phyloP scores from a whole-genome alignment of 176 grass and related monocot genomes.

The Melocanna baccifera region DNA sequence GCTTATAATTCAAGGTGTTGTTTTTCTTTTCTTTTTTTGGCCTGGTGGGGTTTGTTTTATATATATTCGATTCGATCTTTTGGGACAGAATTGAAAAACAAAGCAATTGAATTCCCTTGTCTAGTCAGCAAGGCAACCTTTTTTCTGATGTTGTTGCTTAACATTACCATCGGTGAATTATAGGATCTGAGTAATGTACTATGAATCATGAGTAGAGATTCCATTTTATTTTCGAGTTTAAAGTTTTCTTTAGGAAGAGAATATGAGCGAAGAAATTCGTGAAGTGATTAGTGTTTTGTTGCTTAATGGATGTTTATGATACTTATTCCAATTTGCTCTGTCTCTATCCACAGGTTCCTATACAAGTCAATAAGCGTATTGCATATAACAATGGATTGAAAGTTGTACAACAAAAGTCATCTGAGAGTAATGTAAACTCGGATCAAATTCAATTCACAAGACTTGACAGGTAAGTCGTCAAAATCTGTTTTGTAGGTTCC shows the following conservation, averaged over 20 bases:
- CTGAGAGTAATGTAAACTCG: slow-evolving; percentile 25
- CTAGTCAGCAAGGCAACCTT: background rate
- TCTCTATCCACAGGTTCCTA: slow-evolving; percentile 59
- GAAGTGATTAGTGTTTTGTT: slow-evolving; percentile 11
- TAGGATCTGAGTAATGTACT: background rate
- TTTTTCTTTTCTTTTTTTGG: background rate
- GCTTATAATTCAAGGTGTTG: background rate
- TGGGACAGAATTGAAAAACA: background rate
- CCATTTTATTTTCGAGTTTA: background rate
- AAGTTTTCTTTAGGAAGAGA: background rate
- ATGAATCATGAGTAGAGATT: background rate
- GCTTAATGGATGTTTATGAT: slow-evolving; percentile 12
- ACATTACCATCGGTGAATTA: background rate
- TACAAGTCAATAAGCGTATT: slow-evolving; percentile 85
- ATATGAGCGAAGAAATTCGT: background rate
- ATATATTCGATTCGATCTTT: background rate
- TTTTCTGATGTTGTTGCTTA: background rate
- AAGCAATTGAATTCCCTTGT: slow-evolving; percentile 6
- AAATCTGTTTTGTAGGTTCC: background rate
- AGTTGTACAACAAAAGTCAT: slow-evolving; percentile 59
- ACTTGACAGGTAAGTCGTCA: slow-evolving; percentile 55
- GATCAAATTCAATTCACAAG: slow-evolving; percentile 45
- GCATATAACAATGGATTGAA: slow-evolving; percentile 83
- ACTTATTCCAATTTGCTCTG: background rate
- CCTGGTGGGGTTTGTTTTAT: background rate